Percentiles rank a stretch among this genome's conserved stretches.
Conservation (phyloP, 106 monocot genomes). For the Xerophyta viscosa region DNA sequence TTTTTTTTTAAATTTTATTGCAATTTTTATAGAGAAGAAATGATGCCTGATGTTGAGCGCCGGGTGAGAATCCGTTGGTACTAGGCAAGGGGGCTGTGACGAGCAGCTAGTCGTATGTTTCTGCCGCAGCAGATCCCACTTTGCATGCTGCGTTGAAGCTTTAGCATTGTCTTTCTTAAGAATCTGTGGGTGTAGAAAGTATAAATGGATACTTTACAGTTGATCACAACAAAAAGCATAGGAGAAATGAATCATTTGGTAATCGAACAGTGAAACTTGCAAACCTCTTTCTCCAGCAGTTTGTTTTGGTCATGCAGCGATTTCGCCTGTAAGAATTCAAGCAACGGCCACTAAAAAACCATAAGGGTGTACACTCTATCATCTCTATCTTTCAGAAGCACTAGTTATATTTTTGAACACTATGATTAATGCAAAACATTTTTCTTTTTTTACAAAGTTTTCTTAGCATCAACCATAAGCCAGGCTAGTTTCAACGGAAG, state of each 20-base stretch:
- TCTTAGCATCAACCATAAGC: no score
- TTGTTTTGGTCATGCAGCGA: conserved; percentile 9
- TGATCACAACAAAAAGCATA: background rate
- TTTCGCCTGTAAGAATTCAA: background rate
- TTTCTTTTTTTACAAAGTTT: no score
- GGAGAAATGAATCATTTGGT: background rate
- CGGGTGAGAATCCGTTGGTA: background rate
- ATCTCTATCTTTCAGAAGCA: no score
- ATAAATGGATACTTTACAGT: background rate
- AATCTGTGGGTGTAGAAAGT: background rate
- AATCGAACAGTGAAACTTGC: background rate
- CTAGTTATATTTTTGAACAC: background rate
- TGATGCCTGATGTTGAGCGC: conserved; percentile 2
- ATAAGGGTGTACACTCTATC: no score
- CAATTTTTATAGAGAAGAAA: no score
- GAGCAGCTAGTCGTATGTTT: conserved; percentile 8
- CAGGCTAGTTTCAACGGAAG: no score
- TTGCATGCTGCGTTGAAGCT: background rate
- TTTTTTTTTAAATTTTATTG: background rate
- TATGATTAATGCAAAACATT: background rate
- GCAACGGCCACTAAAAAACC: background rate
- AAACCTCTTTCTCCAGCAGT: conserved; percentile 11
- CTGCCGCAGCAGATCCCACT: conserved; percentile 2
- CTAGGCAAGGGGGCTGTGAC: background rate
- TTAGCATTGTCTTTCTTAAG: background rate